A percentile compares a stretch with the other conserved stretches of the same genome.
Conservation (phyloP, 2,329 filamentous ascomycete genomes). For the Trichoderma sp. region DNA sequence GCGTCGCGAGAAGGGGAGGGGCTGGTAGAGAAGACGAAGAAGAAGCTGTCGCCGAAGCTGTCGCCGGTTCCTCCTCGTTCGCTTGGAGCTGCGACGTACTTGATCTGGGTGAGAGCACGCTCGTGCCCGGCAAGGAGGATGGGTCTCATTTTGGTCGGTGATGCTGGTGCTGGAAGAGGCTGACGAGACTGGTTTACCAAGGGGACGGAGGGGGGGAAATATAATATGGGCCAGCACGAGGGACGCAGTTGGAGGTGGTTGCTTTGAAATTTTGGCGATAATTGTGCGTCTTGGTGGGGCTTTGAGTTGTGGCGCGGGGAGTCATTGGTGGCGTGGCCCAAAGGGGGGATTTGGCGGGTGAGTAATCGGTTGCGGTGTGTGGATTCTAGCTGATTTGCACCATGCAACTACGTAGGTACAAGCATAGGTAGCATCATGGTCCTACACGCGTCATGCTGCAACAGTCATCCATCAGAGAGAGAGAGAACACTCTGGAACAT, state of each 20-base stretch:
- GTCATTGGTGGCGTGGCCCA: constrained; percentile 15
- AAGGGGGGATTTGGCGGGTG: constrained; percentile 13
- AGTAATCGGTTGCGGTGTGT: neutral
- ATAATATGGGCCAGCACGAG: constrained; percentile 28
- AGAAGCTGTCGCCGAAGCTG: neutral
- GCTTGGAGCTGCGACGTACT: constrained; percentile 53
- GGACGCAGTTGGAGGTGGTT: constrained; percentile 31
- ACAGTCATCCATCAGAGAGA: too few species aligned
- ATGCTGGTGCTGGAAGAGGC: constrained; percentile 32
- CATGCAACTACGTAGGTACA: too few species aligned
- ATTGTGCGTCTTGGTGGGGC: constrained; percentile 52
- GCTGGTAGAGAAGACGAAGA: neutral
- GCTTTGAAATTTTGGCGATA: constrained; percentile 48
- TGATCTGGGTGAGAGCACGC: constrained; percentile 93
- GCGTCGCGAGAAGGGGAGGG: constrained; percentile 12
- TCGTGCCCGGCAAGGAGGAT: constrained; percentile 96
- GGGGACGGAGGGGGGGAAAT: constrained; percentile 13
- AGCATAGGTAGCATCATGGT: too few species aligned
- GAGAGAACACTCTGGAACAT: too few species aligned
- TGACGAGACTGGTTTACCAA: constrained; percentile 31
- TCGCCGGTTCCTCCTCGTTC: constrained; percentile 6
- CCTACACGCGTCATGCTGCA: too few species aligned
- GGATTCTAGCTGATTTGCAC: constrained; percentile 3
- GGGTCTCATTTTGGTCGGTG: constrained; percentile 72
- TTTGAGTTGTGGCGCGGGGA: constrained; percentile 30